phyloP scores from a whole-genome alignment of 805 yeast species.

The Yarrowia deformans region DNA sequence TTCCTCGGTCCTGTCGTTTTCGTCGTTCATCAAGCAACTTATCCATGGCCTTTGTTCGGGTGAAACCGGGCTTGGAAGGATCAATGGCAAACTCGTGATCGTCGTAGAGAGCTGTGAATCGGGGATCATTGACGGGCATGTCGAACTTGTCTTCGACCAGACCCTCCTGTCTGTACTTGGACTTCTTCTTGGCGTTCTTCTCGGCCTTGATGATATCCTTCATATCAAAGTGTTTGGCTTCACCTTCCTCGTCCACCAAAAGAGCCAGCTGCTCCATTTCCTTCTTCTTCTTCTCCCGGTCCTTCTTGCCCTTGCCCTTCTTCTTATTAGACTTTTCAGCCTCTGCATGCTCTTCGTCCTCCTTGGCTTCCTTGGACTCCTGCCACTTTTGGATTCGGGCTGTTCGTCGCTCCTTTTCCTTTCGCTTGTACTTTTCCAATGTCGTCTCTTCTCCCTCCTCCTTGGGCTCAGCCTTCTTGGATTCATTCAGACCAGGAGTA shows the following conservation, averaged over 20 bases:
- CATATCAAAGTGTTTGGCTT: constrained; percentile 75
- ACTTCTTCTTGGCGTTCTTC: constrained; percentile 63
- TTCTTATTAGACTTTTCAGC: constrained; percentile 40
- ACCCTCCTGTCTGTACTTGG: constrained; percentile 51
- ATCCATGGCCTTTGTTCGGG: constrained; percentile 86
- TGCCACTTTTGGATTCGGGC: constrained; percentile 80
- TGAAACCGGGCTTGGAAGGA: constrained; percentile 89
- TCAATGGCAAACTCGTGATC: constrained; percentile 93
- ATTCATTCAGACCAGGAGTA: constrained; percentile 78
- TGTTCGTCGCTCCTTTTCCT: constrained; percentile 91
- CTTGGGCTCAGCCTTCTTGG: constrained; percentile 50
- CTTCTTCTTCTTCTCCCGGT: constrained; percentile 50
- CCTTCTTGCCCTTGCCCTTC: constrained; percentile 42
- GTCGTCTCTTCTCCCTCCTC: constrained; percentile 64
- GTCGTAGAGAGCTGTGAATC: constrained; percentile 84
- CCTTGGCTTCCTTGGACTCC: constrained; percentile 61
- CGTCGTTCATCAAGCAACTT: constrained; percentile 76
- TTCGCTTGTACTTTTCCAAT: constrained; percentile 78
- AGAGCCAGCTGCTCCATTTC: constrained; percentile 74
- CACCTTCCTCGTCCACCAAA: constrained; percentile 58
- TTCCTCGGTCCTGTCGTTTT: constrained; percentile 44
- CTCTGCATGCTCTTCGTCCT: constrained; percentile 50
- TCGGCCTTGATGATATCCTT: constrained; percentile 79
- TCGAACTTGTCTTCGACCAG: constrained; percentile 55
- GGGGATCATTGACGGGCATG: constrained; percentile 79